Percentiles rank a stretch among this genome's conserved stretches.
phyloP scores from a whole-genome alignment of 192 early-diverging fungal species.

The Phycomyces nitens region DNA sequence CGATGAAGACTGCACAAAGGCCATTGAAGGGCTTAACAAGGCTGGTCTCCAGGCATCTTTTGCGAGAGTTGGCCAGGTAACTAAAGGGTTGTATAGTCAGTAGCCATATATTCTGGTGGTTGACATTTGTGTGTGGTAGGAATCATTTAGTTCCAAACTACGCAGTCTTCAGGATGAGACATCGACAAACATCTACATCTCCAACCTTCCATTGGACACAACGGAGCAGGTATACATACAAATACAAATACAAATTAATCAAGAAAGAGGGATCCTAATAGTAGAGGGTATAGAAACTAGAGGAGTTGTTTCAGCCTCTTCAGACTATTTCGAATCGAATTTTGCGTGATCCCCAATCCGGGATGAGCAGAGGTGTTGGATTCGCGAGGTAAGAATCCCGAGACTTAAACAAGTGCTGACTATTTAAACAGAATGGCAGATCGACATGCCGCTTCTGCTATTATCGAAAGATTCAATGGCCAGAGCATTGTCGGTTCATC shows the following conservation, averaged over 20 bases:
- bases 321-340: conserved; percentile 71
- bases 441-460: conserved; percentile 59
- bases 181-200: conserved; percentile 82
- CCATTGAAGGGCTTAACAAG: conserved; percentile 65
- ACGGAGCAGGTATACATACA: conserved; percentile 58
- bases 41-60: conserved; percentile 70
- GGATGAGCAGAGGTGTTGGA: conserved; percentile 72
- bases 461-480: conserved; percentile 68
- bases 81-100: not conserved
- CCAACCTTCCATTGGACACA: conserved; percentile 74
- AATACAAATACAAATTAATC: not conserved
- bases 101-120: not conserved
- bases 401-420: not conserved
- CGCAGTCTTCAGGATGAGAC: conserved; percentile 68
- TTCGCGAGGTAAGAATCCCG: conserved; percentile 56
- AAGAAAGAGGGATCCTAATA: not conserved
- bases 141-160: conserved; percentile 68
- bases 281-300: conserved; percentile 43
- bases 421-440: conserved; percentile 54
- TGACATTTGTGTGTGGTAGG: conserved; percentile 24
- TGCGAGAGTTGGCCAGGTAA: conserved; percentile 63
- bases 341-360: conserved; percentile 62
- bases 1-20: conserved; percentile 57
- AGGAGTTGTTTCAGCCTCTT: conserved; percentile 62
- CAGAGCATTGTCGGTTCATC: conserved; percentile 53